Evolutionary conservation across 2,329 filamentous ascomycete genomes (phyloP).

Genomic region (Botrytis byssoidea): DNA sequence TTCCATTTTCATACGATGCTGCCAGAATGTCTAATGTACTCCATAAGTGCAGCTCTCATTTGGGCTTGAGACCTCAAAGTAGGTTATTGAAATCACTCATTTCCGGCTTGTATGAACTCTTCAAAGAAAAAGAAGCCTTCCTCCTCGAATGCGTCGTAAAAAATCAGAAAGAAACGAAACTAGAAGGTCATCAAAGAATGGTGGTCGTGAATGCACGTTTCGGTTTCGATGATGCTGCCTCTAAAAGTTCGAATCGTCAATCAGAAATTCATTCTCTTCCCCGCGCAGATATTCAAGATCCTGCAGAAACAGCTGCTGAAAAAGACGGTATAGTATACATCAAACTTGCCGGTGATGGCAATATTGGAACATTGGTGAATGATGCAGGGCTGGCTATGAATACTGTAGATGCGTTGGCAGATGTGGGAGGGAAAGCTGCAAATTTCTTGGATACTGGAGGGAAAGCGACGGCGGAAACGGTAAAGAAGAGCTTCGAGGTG

Average conservation of each 20-base stretch:
- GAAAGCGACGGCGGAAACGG: conserved; percentile 79
- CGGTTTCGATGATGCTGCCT: conserved; percentile 70
- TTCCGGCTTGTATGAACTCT: conserved; percentile 55
- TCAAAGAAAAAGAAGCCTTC: conserved; percentile 64
- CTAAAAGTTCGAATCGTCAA: conserved; percentile 60
- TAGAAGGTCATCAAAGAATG: conserved; percentile 39
- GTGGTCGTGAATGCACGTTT: conserved; percentile 55
- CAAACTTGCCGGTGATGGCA: conserved; percentile 54
- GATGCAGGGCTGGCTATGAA: conserved; percentile 91
- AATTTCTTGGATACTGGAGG: conserved; percentile 92
- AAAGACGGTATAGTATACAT: conserved; percentile 78
- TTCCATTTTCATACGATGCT: conserved; percentile 60
- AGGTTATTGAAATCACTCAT: conserved; percentile 44
- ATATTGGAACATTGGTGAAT: conserved; percentile 82
- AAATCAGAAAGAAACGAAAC: neutral
- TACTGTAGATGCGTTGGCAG: conserved; percentile 74
- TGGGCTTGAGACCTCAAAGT: conserved; percentile 36
- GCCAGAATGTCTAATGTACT: conserved; percentile 47
- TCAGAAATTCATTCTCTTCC: conserved; percentile 58
- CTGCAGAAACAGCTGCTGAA: conserved; percentile 61
- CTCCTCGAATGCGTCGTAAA: conserved; percentile 54
- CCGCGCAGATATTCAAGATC: conserved; percentile 50
- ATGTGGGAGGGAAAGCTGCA: conserved; percentile 65
- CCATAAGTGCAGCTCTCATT: conserved; percentile 46
- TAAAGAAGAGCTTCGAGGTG: conserved; percentile 72